phyloP scores from a whole-genome alignment of 306 rosid species.

The Erythrophleum fordii region DNA sequence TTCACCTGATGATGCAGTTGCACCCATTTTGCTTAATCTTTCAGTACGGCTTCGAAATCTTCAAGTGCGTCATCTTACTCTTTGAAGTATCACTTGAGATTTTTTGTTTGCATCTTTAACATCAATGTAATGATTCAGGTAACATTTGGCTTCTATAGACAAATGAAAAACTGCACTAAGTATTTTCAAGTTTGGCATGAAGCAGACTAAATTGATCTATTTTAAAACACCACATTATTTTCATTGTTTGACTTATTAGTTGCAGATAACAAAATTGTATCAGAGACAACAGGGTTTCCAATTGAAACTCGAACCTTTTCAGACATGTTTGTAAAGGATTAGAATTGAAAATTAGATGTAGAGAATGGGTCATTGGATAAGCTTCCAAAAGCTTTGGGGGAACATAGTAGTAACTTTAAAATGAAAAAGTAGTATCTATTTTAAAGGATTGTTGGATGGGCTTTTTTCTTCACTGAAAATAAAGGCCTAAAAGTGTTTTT shows the following conservation, averaged over 20 bases:
- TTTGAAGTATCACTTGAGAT: not conserved
- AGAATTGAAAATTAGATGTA: not conserved
- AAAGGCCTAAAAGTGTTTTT: not conserved
- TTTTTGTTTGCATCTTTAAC: not conserved
- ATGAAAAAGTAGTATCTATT: not conserved
- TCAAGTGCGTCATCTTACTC: slow-evolving; percentile 60
- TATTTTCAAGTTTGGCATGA: slow-evolving; percentile 6
- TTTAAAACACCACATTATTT: not conserved
- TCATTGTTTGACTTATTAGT: not conserved
- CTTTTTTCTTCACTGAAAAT: not conserved
- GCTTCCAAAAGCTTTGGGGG: not conserved
- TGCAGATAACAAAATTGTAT: not conserved
- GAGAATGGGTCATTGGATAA: not conserved
- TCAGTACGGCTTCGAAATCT: slow-evolving; percentile 88
- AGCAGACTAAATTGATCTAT: slow-evolving; percentile 20
- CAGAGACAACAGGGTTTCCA: no score
- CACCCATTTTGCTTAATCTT: slow-evolving; percentile 84
- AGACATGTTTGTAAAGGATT: not conserved
- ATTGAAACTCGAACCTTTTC: not conserved
- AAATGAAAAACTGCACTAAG: slow-evolving; percentile 3
- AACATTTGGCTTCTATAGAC: slow-evolving; percentile 18
- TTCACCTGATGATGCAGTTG: slow-evolving; percentile 84
- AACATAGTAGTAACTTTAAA: not conserved
- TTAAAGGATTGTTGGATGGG: not conserved
- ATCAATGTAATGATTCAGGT: slow-evolving; percentile 8